phyloP scores from a whole-genome alignment of 352 stramenopile genomes.

The Pythium guiyangense region DNA sequence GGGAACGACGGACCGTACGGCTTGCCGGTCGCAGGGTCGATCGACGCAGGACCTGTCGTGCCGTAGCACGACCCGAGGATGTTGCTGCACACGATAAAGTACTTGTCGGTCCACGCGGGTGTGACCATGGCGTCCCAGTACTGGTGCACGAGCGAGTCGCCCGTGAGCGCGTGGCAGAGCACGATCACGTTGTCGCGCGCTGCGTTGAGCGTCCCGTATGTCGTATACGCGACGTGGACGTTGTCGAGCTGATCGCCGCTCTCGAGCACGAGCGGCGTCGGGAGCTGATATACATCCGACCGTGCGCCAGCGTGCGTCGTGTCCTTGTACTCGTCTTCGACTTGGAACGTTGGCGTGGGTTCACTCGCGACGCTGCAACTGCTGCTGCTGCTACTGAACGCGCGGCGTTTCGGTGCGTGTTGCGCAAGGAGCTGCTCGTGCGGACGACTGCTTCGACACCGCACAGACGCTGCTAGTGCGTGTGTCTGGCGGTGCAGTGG shows the following conservation, averaged over 20 bases:
- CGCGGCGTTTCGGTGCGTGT: conserved; percentile 5
- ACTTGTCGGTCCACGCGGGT: conserved; percentile 93
- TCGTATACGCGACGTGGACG: conserved; percentile 91
- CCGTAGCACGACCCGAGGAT: conserved; percentile 96
- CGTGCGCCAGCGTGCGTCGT: conserved; percentile 35
- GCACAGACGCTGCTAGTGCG: neutral
- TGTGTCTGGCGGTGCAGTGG: neutral
- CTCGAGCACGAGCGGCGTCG: conserved; percentile 47
- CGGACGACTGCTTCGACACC: neutral
- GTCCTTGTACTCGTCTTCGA: conserved; percentile 66
- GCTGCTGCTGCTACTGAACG: conserved; percentile 8
- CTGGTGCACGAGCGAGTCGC: conserved; percentile 90
- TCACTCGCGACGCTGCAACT: neutral
- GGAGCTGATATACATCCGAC: conserved; percentile 40
- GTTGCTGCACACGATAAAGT: conserved; percentile 96
- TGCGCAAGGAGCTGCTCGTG: neutral
- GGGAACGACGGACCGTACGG: conserved; percentile 90
- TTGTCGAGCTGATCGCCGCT: conserved; percentile 56
- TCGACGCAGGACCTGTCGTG: conserved; percentile 80
- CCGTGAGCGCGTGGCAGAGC: conserved; percentile 94
- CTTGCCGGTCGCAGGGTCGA: conserved; percentile 63
- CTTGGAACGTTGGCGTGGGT: conserved; percentile 7
- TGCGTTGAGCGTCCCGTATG: conserved; percentile 90
- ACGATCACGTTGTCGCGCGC: conserved; percentile 18
- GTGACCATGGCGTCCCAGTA: conserved; percentile 95